phyloP scores from a whole-genome alignment of 2,329 filamentous ascomycete genomes.

The Blumeriella jaapii region DNA sequence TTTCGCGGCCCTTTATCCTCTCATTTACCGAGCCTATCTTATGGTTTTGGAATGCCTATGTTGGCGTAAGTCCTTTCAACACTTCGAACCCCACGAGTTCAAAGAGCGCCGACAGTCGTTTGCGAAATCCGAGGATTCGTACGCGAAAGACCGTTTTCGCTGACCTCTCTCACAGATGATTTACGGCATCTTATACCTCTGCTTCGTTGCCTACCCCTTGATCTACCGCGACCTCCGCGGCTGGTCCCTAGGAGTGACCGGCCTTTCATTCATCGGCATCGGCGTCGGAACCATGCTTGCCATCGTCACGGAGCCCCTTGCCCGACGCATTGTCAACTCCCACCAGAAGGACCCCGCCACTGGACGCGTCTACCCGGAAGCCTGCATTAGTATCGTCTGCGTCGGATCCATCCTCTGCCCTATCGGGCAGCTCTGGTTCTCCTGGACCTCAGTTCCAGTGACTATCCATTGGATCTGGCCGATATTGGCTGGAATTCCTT shows the following conservation, averaged over 20 bases:
- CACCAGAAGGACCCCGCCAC: conserved; percentile 67
- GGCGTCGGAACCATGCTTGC: conserved; percentile 52
- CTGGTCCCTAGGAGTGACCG: conserved; percentile 63
- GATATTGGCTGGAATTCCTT: conserved; percentile 67
- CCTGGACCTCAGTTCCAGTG: conserved; percentile 72
- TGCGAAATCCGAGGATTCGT: no score
- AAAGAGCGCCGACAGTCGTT: no score
- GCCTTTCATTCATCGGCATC: conserved; percentile 66
- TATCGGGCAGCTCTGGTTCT: conserved; percentile 72
- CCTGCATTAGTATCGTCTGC: conserved; percentile 69
- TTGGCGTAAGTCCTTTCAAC: conserved; percentile 41
- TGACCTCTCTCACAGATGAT: conserved; percentile 40
- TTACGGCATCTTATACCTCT: conserved; percentile 80
- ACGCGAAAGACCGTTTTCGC: no score
- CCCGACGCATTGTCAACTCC: conserved; percentile 65
- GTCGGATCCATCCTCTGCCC: conserved; percentile 65
- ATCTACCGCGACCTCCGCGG: conserved; percentile 64
- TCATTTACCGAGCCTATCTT: conserved; percentile 72
- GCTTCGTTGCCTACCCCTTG: conserved; percentile 83
- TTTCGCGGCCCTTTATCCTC: conserved; percentile 68
- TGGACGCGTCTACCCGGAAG: conserved; percentile 63
- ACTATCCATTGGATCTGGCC: conserved; percentile 75
- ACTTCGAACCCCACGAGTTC: no score
- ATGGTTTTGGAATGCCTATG: conserved; percentile 58
- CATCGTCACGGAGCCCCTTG: conserved; percentile 56